These are phyloP conservation scores for Colletotrichum camelliae DNA, from an alignment of 2,329 filamentous ascomycete species.

Conservation along the genomic window DNA sequence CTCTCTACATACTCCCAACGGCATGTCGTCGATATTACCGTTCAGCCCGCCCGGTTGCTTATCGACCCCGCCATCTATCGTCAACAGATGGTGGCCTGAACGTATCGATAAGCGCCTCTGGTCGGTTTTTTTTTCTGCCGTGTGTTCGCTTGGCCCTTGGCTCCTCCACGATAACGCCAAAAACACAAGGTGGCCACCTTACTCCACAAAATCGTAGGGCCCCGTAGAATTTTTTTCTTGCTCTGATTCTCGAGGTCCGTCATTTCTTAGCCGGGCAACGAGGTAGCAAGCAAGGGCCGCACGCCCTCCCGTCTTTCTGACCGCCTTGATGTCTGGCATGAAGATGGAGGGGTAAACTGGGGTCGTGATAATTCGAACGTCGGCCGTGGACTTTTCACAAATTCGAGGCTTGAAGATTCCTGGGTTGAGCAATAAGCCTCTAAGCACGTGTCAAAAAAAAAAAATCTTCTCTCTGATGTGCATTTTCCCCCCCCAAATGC, in stretches of 20 bases:
- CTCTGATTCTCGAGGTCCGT: neutral
- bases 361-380: neutral
- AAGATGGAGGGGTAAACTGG: neutral
- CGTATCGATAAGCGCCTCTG: slow-evolving; percentile 8
- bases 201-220: slow-evolving; percentile 19
- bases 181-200: neutral
- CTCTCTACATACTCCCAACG: neutral
- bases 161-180: neutral
- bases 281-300: slow-evolving; percentile 11
- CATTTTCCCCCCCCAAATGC: neutral
- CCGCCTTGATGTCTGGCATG: neutral
- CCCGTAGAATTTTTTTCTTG: slow-evolving; percentile 12
- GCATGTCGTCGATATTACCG: slow-evolving; percentile 11
- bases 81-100: slow-evolving; percentile 1
- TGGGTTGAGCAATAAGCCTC: neutral
- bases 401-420: neutral
- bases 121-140: neutral
- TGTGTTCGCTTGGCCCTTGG: neutral
- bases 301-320: slow-evolving; percentile 12
- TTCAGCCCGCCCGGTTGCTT: neutral
- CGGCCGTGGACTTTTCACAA: neutral
- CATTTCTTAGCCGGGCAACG: neutral
- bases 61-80: slow-evolving; percentile 6
- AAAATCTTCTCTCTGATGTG: neutral
- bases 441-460: neutral